Percentiles rank a stretch among this genome's conserved stretches.
These are phyloP conservation scores for Boletus fagicola DNA, from an alignment of 768 basidiomycete species.

Conservation along the genomic window DNA sequence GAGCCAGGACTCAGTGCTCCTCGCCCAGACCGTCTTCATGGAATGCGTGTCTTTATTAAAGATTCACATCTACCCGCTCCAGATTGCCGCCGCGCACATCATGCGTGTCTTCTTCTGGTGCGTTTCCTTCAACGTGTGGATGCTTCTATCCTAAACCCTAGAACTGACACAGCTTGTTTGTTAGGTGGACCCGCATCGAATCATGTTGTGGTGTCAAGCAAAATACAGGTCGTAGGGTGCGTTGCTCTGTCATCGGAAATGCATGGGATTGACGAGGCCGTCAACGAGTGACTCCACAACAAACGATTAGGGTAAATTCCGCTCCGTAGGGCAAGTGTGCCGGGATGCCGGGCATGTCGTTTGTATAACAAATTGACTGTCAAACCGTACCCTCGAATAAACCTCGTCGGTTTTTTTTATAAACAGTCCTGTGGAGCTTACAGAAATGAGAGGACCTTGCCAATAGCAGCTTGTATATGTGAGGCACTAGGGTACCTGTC, in stretches of 20 bases:
- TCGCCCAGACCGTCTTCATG: not conserved
- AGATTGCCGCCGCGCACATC: constrained; percentile 22
- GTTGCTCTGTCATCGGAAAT: not conserved
- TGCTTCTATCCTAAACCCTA: constrained; percentile 10
- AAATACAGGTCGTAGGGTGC: constrained; percentile 11
- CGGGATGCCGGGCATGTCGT: not conserved
- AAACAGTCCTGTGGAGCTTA: too few species aligned
- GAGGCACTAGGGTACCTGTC: not conserved
- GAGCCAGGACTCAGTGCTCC: too few species aligned
- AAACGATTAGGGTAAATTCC: too few species aligned
- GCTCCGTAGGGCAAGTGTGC: not conserved
- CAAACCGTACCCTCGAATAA: not conserved
- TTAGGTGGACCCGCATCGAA: not conserved
- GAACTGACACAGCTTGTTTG: constrained; percentile 4
- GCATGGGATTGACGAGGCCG: not conserved
- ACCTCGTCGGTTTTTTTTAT: not conserved
- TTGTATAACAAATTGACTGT: not conserved
- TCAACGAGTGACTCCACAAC: not conserved
- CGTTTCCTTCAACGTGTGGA: constrained; percentile 19
- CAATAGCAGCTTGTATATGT: too few species aligned
- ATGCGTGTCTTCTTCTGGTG: constrained; percentile 20
- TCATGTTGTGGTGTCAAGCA: not conserved
- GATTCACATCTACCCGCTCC: not conserved
- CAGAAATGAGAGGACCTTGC: too few species aligned
- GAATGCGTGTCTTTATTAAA: not conserved